Conservation (phyloP, 2,329 filamentous ascomycete species). For the Tolypocladium capitatum region DNA sequence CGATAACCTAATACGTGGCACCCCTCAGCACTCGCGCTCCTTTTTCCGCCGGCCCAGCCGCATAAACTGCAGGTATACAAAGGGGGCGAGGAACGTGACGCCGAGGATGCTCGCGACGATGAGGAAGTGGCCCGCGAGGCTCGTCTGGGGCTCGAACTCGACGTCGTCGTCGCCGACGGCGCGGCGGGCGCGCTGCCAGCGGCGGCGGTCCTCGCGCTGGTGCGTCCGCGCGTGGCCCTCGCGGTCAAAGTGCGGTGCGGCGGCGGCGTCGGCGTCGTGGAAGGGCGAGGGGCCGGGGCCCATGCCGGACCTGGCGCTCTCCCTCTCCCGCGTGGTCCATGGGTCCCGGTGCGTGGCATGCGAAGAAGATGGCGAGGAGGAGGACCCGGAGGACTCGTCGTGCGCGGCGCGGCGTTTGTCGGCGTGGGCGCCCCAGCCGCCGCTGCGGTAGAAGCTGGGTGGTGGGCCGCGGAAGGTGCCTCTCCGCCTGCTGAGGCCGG, state of each 20-base stretch:
- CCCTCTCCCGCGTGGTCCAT: neutral
- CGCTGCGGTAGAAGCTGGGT: slow-evolving; percentile 76
- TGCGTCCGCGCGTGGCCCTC: slow-evolving; percentile 63
- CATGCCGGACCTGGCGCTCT: slow-evolving; percentile 45
- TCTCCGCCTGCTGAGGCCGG: slow-evolving; percentile 62
- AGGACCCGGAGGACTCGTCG: slow-evolving; percentile 22
- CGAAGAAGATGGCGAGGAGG: neutral
- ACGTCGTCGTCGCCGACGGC: slow-evolving; percentile 25
- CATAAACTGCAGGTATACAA: slow-evolving; percentile 25
- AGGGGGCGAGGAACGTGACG: slow-evolving; percentile 32
- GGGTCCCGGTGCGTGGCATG: slow-evolving; percentile 5
- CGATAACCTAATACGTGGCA: neutral
- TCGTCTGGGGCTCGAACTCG: slow-evolving; percentile 28
- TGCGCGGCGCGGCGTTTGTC: slow-evolving; percentile 45
- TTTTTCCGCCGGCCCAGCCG: slow-evolving; percentile 17
- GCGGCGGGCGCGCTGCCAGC: slow-evolving; percentile 19
- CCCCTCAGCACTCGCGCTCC: slow-evolving; percentile 5
- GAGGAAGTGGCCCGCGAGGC: slow-evolving; percentile 31
- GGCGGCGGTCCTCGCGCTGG: slow-evolving; percentile 41
- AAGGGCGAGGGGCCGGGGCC: slow-evolving; percentile 42
- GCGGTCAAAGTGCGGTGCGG: slow-evolving; percentile 65
- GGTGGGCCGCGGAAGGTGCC: slow-evolving; percentile 68
- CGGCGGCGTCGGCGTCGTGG: slow-evolving; percentile 30
- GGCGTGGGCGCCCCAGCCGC: slow-evolving; percentile 58
- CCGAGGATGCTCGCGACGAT: slow-evolving; percentile 34